A percentile compares a stretch with the other conserved stretches of the same genome.
phyloP scores from a whole-genome alignment of 345 rosid genomes.

The Bruguiera parviflora region DNA sequence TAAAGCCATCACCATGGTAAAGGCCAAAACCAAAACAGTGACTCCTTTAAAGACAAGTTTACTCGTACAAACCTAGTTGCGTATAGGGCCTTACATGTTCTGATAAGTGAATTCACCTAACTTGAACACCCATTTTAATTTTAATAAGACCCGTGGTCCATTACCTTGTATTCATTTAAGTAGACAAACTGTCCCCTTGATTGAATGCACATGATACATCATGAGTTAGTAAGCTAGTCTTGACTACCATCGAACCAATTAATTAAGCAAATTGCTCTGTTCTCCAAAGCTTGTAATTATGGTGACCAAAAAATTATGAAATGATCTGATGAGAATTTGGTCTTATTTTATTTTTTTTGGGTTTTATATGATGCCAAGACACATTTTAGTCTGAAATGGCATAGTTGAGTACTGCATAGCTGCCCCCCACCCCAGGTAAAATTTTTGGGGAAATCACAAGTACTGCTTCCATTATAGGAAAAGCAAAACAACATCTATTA shows the following conservation, averaged over 20 bases:
- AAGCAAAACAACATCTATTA: too few species aligned
- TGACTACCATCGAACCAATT: slow-evolving; percentile 19
- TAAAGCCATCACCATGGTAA: slow-evolving; percentile 10
- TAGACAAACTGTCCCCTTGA: slow-evolving; percentile 72
- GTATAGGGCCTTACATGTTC: not conserved
- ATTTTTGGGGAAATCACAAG: too few species aligned
- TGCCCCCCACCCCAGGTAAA: too few species aligned
- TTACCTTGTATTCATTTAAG: slow-evolving; percentile 37
- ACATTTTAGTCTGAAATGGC: too few species aligned
- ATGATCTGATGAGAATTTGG: not conserved
- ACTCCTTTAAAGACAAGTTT: too few species aligned
- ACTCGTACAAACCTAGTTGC: too few species aligned
- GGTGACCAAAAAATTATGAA: not conserved
- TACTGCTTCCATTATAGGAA: too few species aligned
- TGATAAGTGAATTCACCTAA: slow-evolving; percentile 59
- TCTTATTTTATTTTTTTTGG: not conserved
- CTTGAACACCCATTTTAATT: slow-evolving; percentile 22
- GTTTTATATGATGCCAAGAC: too few species aligned
- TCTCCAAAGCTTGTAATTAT: slow-evolving; percentile 8
- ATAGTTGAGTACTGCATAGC: too few species aligned
- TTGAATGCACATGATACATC: slow-evolving; percentile 46
- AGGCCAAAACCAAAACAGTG: not conserved
- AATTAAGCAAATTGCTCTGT: slow-evolving; percentile 2
- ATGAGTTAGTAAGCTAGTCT: slow-evolving; percentile 16
- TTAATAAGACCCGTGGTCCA: slow-evolving; percentile 31